These are phyloP conservation scores for Phialemoniopsis sp. DNA, from an alignment of 2,329 filamentous ascomycete genomes.

Conservation along the genomic window DNA sequence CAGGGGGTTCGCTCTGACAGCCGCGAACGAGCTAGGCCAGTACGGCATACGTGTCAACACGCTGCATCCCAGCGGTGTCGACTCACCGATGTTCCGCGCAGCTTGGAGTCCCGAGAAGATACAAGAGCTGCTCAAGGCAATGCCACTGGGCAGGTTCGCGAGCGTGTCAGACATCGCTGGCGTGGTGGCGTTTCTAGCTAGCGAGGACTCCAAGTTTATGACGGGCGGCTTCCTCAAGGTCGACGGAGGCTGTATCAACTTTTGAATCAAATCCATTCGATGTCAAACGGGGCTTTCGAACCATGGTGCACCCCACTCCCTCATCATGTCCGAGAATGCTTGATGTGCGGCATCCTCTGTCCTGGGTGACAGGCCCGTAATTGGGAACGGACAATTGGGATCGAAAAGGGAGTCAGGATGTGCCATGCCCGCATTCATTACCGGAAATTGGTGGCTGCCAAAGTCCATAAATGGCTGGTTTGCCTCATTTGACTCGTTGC, in stretches of 20 bases:
- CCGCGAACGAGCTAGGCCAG: slow-evolving; percentile 29
- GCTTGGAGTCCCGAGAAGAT: slow-evolving; percentile 25
- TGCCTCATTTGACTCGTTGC: too few relatives aligned
- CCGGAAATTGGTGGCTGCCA: too few relatives aligned
- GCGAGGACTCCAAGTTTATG: slow-evolving; percentile 31
- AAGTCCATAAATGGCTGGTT: too few relatives aligned
- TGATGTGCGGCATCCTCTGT: too few relatives aligned
- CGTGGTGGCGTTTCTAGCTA: slow-evolving; percentile 29
- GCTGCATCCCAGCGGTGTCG: slow-evolving; percentile 30
- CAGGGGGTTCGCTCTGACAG: slow-evolving; percentile 29
- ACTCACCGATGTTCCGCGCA: slow-evolving; percentile 25
- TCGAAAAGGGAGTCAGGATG: too few relatives aligned
- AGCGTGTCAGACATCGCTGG: slow-evolving; percentile 28
- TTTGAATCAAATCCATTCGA: too few relatives aligned
- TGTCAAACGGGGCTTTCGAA: too few relatives aligned
- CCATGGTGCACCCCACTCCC: too few relatives aligned
- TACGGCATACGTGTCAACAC: slow-evolving; percentile 32
- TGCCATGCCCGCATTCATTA: too few relatives aligned
- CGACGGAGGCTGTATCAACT: slow-evolving; percentile 7
- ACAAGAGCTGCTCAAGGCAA: slow-evolving; percentile 21
- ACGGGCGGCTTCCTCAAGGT: slow-evolving; percentile 20
- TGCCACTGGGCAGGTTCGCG: slow-evolving; percentile 27
- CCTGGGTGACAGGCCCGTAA: too few relatives aligned
- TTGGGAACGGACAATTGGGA: too few relatives aligned
- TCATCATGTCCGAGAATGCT: too few relatives aligned